Evolutionary conservation across 306 rosid genomes (phyloP).

Genomic region (Astragalus membranaceus): DNA sequence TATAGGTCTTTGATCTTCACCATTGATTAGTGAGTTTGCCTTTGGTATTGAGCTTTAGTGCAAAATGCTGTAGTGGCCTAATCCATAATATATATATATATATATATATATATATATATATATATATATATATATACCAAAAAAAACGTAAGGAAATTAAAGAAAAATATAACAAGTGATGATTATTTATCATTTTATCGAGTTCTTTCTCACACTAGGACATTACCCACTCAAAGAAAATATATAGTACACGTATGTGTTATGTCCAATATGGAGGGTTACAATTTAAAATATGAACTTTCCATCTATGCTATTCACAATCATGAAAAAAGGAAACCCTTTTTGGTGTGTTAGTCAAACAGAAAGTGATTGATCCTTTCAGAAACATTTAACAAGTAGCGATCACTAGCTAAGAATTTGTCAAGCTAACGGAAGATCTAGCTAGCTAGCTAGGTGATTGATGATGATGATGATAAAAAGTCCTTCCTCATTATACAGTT

Average conservation of each 20-base stretch:
- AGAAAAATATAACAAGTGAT: not conserved
- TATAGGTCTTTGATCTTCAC: no score
- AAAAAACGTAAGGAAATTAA: not conserved
- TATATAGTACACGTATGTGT: slow-evolving; percentile 22
- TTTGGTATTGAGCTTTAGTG: no score
- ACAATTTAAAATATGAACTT: slow-evolving; percentile 17
- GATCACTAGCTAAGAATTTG: slow-evolving; percentile 24
- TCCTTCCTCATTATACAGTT: slow-evolving; percentile 15
- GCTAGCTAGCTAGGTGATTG: not conserved
- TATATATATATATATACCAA: no score
- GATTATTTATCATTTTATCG: no score
- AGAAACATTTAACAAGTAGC: slow-evolving; percentile 18
- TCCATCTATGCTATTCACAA: slow-evolving; percentile 28
- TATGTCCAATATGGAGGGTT: slow-evolving; percentile 28
- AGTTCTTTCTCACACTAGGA: slow-evolving; percentile 14
- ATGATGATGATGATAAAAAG: slow-evolving; percentile 2
- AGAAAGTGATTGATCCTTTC: slow-evolving; percentile 49
- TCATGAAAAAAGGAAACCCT: slow-evolving; percentile 23
- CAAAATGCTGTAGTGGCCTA: no score
- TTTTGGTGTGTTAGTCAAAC: slow-evolving; percentile 40
- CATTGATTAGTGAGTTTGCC: no score
- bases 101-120: no score
- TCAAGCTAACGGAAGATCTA: slow-evolving; percentile 34
- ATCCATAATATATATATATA: no score
- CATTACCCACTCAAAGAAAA: slow-evolving; percentile 16